Conservation (phyloP, 2,329 filamentous ascomycete species). For the Colletotrichum sp. region DNA sequence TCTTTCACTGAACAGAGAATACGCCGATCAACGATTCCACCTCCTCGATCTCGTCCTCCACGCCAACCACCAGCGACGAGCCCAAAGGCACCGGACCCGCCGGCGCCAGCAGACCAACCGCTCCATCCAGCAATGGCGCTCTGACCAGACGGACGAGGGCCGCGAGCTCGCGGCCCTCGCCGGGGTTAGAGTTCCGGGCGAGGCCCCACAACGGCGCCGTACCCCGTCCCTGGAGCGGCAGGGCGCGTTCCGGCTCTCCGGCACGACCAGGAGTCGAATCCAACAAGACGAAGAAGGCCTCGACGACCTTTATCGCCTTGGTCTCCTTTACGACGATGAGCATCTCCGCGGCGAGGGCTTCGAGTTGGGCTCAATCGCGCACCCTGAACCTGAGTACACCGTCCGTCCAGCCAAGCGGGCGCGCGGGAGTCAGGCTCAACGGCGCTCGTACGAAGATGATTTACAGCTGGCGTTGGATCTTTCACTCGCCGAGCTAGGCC, state of each 20-base stretch:
- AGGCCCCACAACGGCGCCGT: slow-evolving; percentile 31
- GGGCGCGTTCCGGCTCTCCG: slow-evolving; percentile 49
- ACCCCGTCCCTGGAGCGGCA: slow-evolving; percentile 48
- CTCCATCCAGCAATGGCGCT: background rate
- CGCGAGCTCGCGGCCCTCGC: slow-evolving; percentile 37
- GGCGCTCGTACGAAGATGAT: slow-evolving; percentile 26
- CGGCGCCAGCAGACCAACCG: background rate
- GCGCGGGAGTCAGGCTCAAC: slow-evolving; percentile 28
- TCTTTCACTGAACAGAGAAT: background rate
- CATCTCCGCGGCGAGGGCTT: slow-evolving; percentile 39
- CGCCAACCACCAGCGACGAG: background rate
- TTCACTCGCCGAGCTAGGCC: slow-evolving; percentile 46
- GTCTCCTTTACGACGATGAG: slow-evolving; percentile 49
- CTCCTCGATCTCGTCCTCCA: slow-evolving; percentile 11
- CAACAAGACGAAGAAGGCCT: slow-evolving; percentile 40
- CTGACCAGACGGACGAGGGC: slow-evolving; percentile 30
- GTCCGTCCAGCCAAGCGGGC: slow-evolving; percentile 39
- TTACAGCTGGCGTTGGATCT: slow-evolving; percentile 41
- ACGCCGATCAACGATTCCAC: background rate
- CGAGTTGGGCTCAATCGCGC: slow-evolving; percentile 42
- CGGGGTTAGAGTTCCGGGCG: slow-evolving; percentile 40
- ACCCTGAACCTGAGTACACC: slow-evolving; percentile 41
- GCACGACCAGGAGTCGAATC: slow-evolving; percentile 34
- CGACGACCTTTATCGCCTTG: slow-evolving; percentile 48
- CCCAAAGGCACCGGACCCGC: background rate